A percentile compares a stretch with the other conserved stretches of the same genome.
Conservation (phyloP, 2,329 filamentous ascomycete genomes). For the Xylariaceae sp. region DNA sequence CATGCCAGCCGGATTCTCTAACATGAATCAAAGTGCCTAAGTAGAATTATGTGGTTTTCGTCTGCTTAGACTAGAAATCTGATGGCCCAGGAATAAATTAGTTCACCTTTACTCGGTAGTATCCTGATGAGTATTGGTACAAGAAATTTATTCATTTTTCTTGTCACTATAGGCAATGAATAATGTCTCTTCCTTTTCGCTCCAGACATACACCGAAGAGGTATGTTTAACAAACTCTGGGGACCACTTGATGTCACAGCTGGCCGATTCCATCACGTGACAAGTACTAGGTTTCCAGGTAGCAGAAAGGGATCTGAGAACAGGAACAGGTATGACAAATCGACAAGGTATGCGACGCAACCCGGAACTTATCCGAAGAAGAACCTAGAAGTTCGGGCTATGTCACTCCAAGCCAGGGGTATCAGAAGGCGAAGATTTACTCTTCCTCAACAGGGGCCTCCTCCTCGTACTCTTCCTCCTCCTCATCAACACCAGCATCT, state of each 20-base stretch:
- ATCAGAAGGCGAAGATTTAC: constrained; percentile 21
- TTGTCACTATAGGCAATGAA: constrained; percentile 43
- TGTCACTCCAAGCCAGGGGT: constrained; percentile 29
- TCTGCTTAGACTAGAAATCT: no score
- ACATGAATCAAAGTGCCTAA: no score
- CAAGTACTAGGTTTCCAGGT: constrained; percentile 36
- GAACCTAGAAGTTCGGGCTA: constrained; percentile 22
- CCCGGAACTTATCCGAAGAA: constrained; percentile 24
- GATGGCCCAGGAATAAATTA: no score
- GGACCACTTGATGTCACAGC: constrained; percentile 33
- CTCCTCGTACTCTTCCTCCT: constrained; percentile 94
- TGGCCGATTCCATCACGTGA: constrained; percentile 37
- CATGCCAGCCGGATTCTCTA: no score
- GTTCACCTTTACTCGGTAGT: no score
- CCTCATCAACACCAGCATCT: constrained; percentile 96
- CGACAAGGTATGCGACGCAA: constrained; percentile 21
- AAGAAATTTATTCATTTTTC: constrained; percentile 42
- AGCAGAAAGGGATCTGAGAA: constrained; percentile 34
- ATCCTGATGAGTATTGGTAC: constrained; percentile 33
- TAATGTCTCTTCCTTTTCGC: constrained; percentile 35
- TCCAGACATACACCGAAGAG: constrained; percentile 38
- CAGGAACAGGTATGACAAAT: constrained; percentile 30
- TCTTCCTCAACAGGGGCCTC: constrained; percentile 74
- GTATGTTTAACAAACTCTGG: constrained; percentile 42
- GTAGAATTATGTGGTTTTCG: no score